Evolutionary conservation across 2,329 filamentous ascomycete genomes (phyloP), one percentile per base, ranked within the genome.

Genomic region (Xenosphaeropsis pyriputrescens): DNA sequence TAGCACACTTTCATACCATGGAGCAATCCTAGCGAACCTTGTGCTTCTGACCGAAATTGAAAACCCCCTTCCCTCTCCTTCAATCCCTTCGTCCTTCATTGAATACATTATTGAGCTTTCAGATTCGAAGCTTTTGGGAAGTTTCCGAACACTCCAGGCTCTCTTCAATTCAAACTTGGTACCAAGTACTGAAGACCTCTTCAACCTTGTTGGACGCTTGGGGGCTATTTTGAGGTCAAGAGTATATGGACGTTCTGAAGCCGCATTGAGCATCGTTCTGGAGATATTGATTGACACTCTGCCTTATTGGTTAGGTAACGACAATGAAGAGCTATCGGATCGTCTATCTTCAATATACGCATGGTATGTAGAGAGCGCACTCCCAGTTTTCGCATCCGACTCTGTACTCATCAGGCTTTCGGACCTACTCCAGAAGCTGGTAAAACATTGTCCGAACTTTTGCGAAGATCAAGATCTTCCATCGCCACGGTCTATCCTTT

Each of bases 271-370:
- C 33, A 62, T 77, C 14, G 79, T 76, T 44, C 65, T 93, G 17
- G 72, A 79, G 34, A 60, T 83, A 39, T 69, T 94, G 53, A 62
- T 70, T 37, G 72, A 70, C 29, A 35, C 55, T 2, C 45, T 46
- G 8, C 41, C 45, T 8, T 35, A 47, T 9, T 56, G 52, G 53
- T 43, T 44, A 2, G 16, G 13, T 18, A 22, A 34, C 8, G 40
- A 37, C 11, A 40, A 45, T 18, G 41, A 33, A 26, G 63, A 74
- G 1, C 62, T 94, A 2, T 68, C 68, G n/a, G 69, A 72, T 3
- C 66, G 71, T 31, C 83, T 79, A 3, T 70, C 75, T 15, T 79
- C 93, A 42, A 61, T 95, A 15, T 96, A 96, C 55, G 61, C 71
- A 33, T 85, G 85, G 62, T 79, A 91, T 45, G 69, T 86, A 34